Evolutionary conservation across 73 alveolate genomes (phyloP).

Genomic region (Halteria grandinella): DNA sequence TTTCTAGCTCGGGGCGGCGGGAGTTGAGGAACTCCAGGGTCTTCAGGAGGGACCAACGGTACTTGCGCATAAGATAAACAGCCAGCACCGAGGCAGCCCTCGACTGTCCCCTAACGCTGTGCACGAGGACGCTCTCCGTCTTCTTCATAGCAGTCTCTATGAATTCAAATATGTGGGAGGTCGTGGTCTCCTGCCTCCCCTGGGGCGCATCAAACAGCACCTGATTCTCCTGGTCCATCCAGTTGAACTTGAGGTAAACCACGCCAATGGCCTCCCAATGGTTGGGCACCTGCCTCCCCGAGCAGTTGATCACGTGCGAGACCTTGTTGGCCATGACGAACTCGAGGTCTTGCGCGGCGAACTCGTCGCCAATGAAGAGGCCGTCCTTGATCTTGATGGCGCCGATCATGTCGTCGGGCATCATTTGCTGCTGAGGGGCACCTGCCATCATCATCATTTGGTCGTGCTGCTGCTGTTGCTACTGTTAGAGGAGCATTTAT

Average conservation of each 20-base stretch:
- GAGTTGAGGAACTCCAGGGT: slow-evolving; percentile 82
- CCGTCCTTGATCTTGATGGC: slow-evolving; percentile 81
- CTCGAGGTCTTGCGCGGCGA: slow-evolving; percentile 79
- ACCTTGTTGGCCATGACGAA: slow-evolving; percentile 93
- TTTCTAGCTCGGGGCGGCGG: slow-evolving; percentile 83
- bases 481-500: no score
- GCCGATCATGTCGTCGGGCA: slow-evolving; percentile 74
- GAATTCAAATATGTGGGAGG: slow-evolving; percentile 79
- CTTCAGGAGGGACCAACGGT: slow-evolving; percentile 84
- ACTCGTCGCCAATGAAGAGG: slow-evolving; percentile 62
- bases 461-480: neutral
- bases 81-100: slow-evolving; percentile 86
- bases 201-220: slow-evolving; percentile 76
- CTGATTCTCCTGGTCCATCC: slow-evolving; percentile 53
- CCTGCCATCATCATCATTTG: slow-evolving; percentile 50
- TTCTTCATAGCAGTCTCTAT: slow-evolving; percentile 80
- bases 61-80: slow-evolving; percentile 78
- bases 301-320: slow-evolving; percentile 88
- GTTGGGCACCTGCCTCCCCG: slow-evolving; percentile 91
- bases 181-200: slow-evolving; percentile 70
- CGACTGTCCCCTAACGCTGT: slow-evolving; percentile 84
- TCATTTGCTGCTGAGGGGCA: no score
- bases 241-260: slow-evolving; percentile 83
- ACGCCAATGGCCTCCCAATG: slow-evolving; percentile 95
- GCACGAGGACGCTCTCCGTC: slow-evolving; percentile 86